Conservation (phyloP, 306 rosid species). For the Quercus variabilis region DNA sequence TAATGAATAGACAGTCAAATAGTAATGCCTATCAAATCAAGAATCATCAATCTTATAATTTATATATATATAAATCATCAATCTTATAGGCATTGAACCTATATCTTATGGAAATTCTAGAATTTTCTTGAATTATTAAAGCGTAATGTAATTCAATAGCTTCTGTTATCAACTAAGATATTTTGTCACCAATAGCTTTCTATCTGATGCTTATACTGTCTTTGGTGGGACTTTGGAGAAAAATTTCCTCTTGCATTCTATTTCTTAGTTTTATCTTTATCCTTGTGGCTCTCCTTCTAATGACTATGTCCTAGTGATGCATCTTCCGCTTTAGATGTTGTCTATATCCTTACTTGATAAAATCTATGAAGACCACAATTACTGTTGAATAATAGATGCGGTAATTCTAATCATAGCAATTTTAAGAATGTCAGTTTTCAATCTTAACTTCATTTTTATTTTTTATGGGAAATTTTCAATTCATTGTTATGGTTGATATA, state of each 20-base stretch:
- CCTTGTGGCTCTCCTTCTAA: background rate
- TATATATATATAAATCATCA: background rate
- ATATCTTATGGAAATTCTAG: background rate
- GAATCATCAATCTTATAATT: background rate
- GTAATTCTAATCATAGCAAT: background rate
- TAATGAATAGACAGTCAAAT: conserved; percentile 12
- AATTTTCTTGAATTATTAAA: background rate
- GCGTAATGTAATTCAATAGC: background rate
- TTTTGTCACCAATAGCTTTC: background rate
- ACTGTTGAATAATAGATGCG: background rate
- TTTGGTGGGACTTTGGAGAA: background rate
- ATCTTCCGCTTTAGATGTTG: background rate
- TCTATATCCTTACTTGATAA: background rate
- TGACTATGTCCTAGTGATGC: background rate
- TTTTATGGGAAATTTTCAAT: background rate
- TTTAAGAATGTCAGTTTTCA: background rate
- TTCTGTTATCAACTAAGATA: background rate
- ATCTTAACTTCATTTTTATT: background rate
- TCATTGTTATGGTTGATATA: background rate
- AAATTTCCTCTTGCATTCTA: background rate
- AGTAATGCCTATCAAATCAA: background rate
- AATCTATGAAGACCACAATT: background rate
- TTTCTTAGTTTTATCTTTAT: background rate
- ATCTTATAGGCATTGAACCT: background rate
- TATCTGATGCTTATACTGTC: background rate